Evolutionary conservation across 23 red algal genomes (phyloP).

Genomic region (Gracilaria caudata): DNA sequence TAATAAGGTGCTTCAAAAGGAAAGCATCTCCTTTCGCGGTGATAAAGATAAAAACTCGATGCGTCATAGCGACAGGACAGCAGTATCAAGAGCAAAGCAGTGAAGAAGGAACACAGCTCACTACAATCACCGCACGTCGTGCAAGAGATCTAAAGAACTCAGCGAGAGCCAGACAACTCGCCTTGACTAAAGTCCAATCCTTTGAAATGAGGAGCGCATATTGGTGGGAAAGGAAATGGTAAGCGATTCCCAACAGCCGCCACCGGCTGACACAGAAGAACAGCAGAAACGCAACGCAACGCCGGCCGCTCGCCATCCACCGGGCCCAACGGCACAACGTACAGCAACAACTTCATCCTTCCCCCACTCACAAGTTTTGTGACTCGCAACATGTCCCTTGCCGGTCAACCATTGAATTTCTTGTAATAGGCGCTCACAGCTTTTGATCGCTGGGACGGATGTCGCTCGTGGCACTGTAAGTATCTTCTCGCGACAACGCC

Average conservation of each 20-base stretch:
- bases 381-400: neutral
- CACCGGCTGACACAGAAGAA: constrained; percentile 1
- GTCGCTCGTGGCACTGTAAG: too few relatives aligned
- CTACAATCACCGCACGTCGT: neutral
- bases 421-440: too few relatives aligned
- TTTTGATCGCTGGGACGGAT: too few relatives aligned
- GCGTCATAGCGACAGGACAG: neutral
- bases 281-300: neutral
- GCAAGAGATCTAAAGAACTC: too few relatives aligned
- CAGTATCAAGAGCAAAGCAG: neutral
- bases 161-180: neutral
- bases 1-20: constrained; percentile 9
- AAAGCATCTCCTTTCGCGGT: constrained; percentile 58
- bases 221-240: neutral
- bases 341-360: neutral
- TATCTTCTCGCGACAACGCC: too few relatives aligned
- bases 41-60: constrained; percentile 43
- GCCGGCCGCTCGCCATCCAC: neutral
- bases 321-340: neutral
- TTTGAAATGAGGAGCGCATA: neutral
- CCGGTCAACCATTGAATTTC: too few relatives aligned
- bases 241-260: neutral
- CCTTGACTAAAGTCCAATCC: too few relatives aligned
- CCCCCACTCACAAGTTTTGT: too few relatives aligned
- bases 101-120: neutral